A percentile compares a stretch with the other conserved stretches of the same genome.
Conservation (phyloP, 306 rosid species). For the Spatholobus suberectus region DNA sequence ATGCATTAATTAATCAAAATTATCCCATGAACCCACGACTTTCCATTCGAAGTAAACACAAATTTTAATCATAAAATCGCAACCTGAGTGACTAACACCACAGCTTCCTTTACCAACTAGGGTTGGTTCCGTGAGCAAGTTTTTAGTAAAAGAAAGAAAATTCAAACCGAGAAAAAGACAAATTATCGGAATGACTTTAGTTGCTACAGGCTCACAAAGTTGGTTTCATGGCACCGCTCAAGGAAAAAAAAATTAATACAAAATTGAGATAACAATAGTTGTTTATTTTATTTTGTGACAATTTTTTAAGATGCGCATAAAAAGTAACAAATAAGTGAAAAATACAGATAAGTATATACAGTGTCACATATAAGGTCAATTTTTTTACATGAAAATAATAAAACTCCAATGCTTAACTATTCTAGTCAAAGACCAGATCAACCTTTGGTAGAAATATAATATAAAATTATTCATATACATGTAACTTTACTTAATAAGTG, state of each 20-base stretch:
- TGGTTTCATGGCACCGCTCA: not conserved
- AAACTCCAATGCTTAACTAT: not conserved
- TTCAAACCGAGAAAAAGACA: not conserved
- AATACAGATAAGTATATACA: not conserved
- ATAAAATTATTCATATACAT: not conserved
- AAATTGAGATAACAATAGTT: not conserved
- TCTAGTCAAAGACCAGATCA: not conserved
- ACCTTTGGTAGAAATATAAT: not conserved
- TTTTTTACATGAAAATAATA: not conserved
- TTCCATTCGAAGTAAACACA: not conserved
- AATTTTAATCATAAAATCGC: not conserved
- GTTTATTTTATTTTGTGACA: not conserved
- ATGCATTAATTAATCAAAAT: constrained; percentile 20
- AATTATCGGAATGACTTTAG: not conserved
- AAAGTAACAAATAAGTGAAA: not conserved
- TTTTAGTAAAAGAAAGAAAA: not conserved
- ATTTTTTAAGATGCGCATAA: not conserved
- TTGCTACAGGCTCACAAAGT: not conserved
- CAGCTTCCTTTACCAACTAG: not conserved
- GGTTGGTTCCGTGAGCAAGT: not conserved
- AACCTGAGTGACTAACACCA: not conserved
- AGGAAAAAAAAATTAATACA: not conserved
- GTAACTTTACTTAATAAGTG: not conserved
- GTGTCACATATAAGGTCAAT: not conserved
- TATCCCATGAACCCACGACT: not conserved